Percentiles rank a stretch among this genome's conserved stretches.
Conservation (phyloP, 768 basidiomycete genomes). For the Obba rivulosa region DNA sequence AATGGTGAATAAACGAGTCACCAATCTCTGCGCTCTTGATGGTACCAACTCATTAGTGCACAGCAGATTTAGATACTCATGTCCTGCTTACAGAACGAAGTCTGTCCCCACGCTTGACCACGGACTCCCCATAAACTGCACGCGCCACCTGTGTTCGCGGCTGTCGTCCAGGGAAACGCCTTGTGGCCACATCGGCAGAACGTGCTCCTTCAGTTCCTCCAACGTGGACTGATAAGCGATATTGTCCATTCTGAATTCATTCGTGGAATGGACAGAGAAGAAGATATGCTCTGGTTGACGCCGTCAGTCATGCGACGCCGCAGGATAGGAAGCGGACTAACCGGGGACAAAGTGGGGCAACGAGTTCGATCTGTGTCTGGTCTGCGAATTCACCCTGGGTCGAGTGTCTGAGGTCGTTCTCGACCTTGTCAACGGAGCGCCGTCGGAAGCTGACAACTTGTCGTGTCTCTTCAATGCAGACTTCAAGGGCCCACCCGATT, state of each 20-base stretch:
- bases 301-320: not conserved
- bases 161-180: conserved; percentile 48
- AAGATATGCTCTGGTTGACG: conserved; percentile 61
- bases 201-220: conserved; percentile 49
- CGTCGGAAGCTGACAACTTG: conserved; percentile 10
- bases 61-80: not conserved
- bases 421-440: conserved; percentile 6
- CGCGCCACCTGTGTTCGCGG: conserved; percentile 47
- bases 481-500: conserved; percentile 33
- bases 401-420: conserved; percentile 4
- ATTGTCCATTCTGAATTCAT: conserved; percentile 49
- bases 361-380: conserved; percentile 29
- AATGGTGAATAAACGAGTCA: conserved; percentile 53
- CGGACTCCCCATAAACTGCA: conserved; percentile 61
- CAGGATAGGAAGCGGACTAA: conserved; percentile 10
- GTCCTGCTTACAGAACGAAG: conserved; percentile 40
- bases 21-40: conserved; percentile 52
- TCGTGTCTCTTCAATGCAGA: conserved; percentile 53
- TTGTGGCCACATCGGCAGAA: conserved; percentile 65
- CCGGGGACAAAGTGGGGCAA: conserved; percentile 21
- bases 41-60: not conserved
- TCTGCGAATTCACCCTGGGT: conserved; percentile 11
- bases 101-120: conserved; percentile 60
- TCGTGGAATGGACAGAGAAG: conserved; percentile 59
- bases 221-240: conserved; percentile 47